A percentile compares a stretch with the other conserved stretches of the same genome.
phyloP scores from a whole-genome alignment of 805 yeast genomes.

The Tetrapisispora nanseiensis region DNA sequence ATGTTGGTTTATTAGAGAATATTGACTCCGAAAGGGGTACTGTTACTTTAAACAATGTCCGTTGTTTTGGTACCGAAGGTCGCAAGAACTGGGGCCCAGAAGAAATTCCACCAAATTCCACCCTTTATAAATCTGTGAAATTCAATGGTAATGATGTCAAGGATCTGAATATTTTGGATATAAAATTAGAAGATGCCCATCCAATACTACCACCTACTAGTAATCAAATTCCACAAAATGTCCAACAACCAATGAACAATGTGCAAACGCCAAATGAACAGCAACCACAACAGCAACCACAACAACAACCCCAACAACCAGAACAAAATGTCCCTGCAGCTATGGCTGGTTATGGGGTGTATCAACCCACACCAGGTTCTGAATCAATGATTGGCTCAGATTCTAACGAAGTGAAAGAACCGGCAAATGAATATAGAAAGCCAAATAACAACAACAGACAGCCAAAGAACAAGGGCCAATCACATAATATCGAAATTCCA shows the following conservation, averaged over 20 bases:
- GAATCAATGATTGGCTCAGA: constrained; percentile 1
- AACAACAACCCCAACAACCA: too few relatives aligned
- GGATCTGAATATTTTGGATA: constrained; percentile 76
- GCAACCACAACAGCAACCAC: too few relatives aligned
- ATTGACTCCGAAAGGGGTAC: constrained; percentile 88
- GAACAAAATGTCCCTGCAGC: constrained; percentile 24
- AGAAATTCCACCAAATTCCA: constrained; percentile 64
- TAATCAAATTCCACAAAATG: background rate
- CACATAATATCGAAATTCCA: constrained; percentile 32
- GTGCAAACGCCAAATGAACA: constrained; percentile 10
- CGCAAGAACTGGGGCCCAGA: constrained; percentile 58
- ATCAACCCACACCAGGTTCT: constrained; percentile 18
- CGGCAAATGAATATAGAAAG: background rate
- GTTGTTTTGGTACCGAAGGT: constrained; percentile 88
- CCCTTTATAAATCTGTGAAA: constrained; percentile 63
- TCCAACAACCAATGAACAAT: constrained; percentile 3
- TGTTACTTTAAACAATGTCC: constrained; percentile 69
- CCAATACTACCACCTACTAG: constrained; percentile 36
- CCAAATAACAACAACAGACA: background rate
- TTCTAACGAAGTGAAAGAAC: constrained; percentile 6
- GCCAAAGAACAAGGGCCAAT: background rate
- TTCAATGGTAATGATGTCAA: constrained; percentile 90
- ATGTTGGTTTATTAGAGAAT: constrained; percentile 79
- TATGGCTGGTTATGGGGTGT: constrained; percentile 28
- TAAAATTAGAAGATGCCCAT: constrained; percentile 51